Evolutionary conservation across 352 stramenopile species (phyloP).

Genomic region (Globisporangium solare): DNA sequence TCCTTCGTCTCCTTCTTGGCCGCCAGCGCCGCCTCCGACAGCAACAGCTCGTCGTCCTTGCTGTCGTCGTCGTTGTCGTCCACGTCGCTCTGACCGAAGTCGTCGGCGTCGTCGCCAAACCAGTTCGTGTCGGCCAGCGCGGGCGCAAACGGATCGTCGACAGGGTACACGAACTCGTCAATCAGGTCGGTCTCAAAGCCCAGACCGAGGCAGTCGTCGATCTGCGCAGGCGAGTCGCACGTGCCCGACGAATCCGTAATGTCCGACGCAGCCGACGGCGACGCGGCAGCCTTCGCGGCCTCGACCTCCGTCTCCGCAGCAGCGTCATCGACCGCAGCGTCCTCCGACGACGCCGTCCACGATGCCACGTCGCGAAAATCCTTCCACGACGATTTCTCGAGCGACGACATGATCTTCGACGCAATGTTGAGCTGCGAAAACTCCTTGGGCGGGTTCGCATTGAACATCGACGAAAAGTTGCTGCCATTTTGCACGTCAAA

Average conservation of each 20-base stretch:
- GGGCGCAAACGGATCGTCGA: constrained; percentile 70
- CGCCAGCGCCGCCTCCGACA: constrained; percentile 18
- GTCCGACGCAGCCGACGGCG: constrained; percentile 65
- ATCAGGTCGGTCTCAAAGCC: constrained; percentile 66
- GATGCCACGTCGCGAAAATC: constrained; percentile 79
- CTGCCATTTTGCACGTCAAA: constrained; percentile 68
- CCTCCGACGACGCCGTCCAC: constrained; percentile 40
- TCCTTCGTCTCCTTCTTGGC: constrained; percentile 11
- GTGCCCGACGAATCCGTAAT: constrained; percentile 58
- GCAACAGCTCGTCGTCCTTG: constrained; percentile 13
- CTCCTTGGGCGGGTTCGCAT: constrained; percentile 66
- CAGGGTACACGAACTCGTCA: constrained; percentile 79
- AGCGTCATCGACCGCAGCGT: constrained; percentile 25
- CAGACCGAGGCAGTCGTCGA: constrained; percentile 36
- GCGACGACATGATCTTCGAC: constrained; percentile 75
- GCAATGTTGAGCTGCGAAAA: constrained; percentile 84
- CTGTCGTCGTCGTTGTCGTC: constrained; percentile 40
- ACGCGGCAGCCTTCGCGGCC: constrained; percentile 36
- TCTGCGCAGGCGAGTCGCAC: constrained; percentile 44
- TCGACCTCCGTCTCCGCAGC: constrained; percentile 25
- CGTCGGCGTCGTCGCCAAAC: constrained; percentile 51
- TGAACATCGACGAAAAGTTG: constrained; percentile 82
- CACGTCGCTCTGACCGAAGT: constrained; percentile 54
- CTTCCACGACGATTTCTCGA: constrained; percentile 89
- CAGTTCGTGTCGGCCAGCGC: constrained; percentile 57